These are phyloP conservation scores for Mentha longifolia DNA, from an alignment of 257 asterid species.

Conservation along the genomic window DNA sequence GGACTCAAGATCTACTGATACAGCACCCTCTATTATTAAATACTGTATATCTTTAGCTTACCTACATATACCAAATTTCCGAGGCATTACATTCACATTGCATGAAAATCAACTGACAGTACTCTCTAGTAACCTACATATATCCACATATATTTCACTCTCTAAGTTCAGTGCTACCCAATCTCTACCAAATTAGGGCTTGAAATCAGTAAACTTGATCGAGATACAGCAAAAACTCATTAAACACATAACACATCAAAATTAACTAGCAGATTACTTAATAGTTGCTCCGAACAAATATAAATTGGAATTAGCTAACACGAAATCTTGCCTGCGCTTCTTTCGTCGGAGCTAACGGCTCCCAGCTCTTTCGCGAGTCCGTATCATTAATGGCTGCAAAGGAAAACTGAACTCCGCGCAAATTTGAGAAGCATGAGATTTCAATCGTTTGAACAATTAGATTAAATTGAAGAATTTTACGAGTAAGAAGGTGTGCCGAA, in stretches of 20 bases:
- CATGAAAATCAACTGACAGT: constrained; percentile 1
- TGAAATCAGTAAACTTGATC: not conserved
- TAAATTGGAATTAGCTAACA: constrained; percentile 13
- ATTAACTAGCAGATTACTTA: constrained; percentile 13
- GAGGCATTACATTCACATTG: not conserved
- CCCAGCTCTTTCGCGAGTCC: constrained; percentile 74
- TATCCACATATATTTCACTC: not conserved
- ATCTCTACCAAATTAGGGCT: constrained; percentile 7
- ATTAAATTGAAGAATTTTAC: constrained; percentile 2
- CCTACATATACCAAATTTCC: not conserved
- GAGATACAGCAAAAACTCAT: constrained; percentile 12
- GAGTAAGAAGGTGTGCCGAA: constrained; percentile 2
- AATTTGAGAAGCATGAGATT: constrained; percentile 1
- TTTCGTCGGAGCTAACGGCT: constrained; percentile 93
- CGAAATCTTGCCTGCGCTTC: constrained; percentile 84
- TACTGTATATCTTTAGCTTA: not conserved
- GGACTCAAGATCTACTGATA: constrained; percentile 15
- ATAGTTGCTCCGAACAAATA: constrained; percentile 19
- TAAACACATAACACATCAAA: constrained; percentile 4
- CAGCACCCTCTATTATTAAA: not conserved
- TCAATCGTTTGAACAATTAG: constrained; percentile 3
- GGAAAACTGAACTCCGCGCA: constrained; percentile 69
- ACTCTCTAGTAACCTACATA: constrained; percentile 2
- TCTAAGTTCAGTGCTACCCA: not conserved
- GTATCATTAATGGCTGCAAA: constrained; percentile 91